Base-by-base conservation (phyloP, 306 rosid genomes). In the Pyrus betulifolia region DNA sequence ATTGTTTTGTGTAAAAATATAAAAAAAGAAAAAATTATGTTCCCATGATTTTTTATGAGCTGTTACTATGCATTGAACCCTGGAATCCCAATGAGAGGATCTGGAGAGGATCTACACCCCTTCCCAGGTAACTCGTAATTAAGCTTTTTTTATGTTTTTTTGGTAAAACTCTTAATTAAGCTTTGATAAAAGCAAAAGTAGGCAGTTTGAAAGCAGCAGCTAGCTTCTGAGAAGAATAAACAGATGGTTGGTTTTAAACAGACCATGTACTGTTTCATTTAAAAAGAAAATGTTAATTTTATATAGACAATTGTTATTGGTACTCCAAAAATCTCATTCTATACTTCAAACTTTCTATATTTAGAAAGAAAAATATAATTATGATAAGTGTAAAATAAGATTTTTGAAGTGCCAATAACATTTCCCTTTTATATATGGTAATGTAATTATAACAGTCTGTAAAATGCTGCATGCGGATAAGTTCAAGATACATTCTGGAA, bases 181-280 rank as follows among this genome's bases (percentile, higher is more conserved):
- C 31, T 3, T 40, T 49, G 19, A 49, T 49, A 1, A 19, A 64
- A 65, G 59, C 31, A 44, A 38, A 72, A 52, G 35, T 52, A 6
- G n/a, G 52, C 17, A 57, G 54, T 72, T 72, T 49, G 46, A 71
- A 54, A 71, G 75, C 63, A 49, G 74, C 74, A 15, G n/a, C 1
- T 23, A 70, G 11, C 74, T 30, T 49, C 75, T 33, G 21, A 52
- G 27, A 70, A 54, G n/a, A 14, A 5, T 6, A 15, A 72, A 72
- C 23, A 22, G 49, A 54, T 11, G 65, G 65, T 15, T 15, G 54
- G 8, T 49, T 49, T 49, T 49, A 49, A 49, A 15, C 55, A 15
- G 8, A 49, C 21, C 55, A 49, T 6, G 21, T 17, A 49, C 21
- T 15, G 55, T 49, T 15, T 49, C 55, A 49, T 49, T 49, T 15